Evolutionary conservation across 2,329 filamentous ascomycete genomes (phyloP).

Genomic region (Cladobotryum protrusum): DNA sequence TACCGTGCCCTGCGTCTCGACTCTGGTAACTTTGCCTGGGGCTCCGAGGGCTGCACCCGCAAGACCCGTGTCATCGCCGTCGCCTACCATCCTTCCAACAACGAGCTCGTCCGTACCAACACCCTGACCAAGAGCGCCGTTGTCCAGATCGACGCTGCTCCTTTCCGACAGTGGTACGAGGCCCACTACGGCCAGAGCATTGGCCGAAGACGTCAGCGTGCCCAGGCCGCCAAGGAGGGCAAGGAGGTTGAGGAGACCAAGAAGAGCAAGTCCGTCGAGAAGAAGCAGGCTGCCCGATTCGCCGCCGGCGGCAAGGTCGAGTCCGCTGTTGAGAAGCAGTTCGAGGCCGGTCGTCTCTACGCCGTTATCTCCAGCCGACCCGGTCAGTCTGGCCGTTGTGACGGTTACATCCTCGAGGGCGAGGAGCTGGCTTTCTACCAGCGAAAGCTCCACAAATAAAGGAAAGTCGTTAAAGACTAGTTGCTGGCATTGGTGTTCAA

Average conservation of each 20-base stretch:
- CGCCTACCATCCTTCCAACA: conserved; percentile 99
- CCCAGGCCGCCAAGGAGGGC: conserved; percentile 54
- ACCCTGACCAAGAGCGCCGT: conserved; percentile 98
- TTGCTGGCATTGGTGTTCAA: conserved; percentile 32
- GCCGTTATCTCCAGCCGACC: conserved; percentile 89
- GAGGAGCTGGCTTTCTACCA: conserved; percentile 99
- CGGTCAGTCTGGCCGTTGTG: conserved; percentile 91
- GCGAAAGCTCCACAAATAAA: conserved; percentile 97
- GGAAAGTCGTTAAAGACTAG: conserved; percentile 2
- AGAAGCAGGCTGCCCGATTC: conserved; percentile 90
- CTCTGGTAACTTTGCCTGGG: conserved; percentile 99
- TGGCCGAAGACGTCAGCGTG: conserved; percentile 86
- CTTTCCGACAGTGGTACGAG: conserved; percentile 99
- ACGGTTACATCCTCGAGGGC: conserved; percentile 98
- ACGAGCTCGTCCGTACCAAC: conserved; percentile 99
- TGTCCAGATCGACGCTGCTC: conserved; percentile 96
- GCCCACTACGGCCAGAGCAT: conserved; percentile 93
- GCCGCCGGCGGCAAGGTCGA: conserved; percentile 89
- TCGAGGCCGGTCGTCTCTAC: conserved; percentile 97
- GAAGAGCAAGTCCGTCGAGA: conserved; percentile 94
- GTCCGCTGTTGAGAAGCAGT: conserved; percentile 88
- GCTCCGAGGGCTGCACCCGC: conserved; percentile 94
- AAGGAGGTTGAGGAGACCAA: conserved; percentile 65
- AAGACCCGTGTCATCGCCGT: conserved; percentile 99
- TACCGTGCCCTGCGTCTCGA: conserved; percentile 99